Percentiles rank a stretch among this genome's conserved stretches.
Evolutionary conservation across 2,329 filamentous ascomycete species (phyloP).

Genomic region (Microascus cirrosus): DNA sequence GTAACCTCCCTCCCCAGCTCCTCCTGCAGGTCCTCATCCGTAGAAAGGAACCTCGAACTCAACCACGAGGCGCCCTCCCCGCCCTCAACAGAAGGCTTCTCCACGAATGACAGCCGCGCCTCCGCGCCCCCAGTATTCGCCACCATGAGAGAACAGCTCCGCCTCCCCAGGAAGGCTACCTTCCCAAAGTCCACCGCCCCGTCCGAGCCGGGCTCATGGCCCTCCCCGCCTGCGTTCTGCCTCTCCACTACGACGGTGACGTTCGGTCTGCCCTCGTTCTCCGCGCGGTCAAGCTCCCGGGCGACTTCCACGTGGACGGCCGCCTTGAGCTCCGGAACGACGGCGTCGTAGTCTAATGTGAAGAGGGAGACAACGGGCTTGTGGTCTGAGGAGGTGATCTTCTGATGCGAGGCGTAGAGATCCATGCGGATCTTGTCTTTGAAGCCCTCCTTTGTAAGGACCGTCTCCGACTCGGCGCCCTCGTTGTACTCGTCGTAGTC

Average conservation of each 20-base stretch:
- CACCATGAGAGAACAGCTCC: constrained; percentile 62
- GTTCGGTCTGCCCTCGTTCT: constrained; percentile 79
- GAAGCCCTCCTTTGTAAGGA: constrained; percentile 47
- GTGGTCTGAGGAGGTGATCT: constrained; percentile 86
- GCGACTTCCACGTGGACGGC: constrained; percentile 79
- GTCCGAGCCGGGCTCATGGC: constrained; percentile 15
- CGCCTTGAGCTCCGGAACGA: constrained; percentile 74
- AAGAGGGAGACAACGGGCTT: constrained; percentile 85
- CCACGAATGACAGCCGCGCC: constrained; percentile 71
- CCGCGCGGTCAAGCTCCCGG: constrained; percentile 74
- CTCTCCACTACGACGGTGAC: constrained; percentile 74
- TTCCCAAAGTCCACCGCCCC: constrained; percentile 69
- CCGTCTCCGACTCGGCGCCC: constrained; percentile 28
- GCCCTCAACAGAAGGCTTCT: constrained; percentile 45
- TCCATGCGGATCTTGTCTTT: constrained; percentile 43
- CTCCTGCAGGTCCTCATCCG: neutral
- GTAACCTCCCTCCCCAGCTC: constrained; percentile 44
- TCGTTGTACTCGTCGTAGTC: constrained; percentile 52
- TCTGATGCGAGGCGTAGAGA: constrained; percentile 78
- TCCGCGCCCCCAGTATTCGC: constrained; percentile 83
- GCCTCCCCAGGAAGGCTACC: constrained; percentile 56
- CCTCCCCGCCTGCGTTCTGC: constrained; percentile 15
- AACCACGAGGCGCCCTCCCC: constrained; percentile 47
- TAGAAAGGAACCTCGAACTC: constrained; percentile 48
- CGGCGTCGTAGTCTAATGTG: constrained; percentile 72